A percentile compares a stretch with the other conserved stretches of the same genome.
These are phyloP conservation scores for Amphicarpaea edgeworthii DNA, from an alignment of 306 rosid genomes.

Conservation along the genomic window DNA sequence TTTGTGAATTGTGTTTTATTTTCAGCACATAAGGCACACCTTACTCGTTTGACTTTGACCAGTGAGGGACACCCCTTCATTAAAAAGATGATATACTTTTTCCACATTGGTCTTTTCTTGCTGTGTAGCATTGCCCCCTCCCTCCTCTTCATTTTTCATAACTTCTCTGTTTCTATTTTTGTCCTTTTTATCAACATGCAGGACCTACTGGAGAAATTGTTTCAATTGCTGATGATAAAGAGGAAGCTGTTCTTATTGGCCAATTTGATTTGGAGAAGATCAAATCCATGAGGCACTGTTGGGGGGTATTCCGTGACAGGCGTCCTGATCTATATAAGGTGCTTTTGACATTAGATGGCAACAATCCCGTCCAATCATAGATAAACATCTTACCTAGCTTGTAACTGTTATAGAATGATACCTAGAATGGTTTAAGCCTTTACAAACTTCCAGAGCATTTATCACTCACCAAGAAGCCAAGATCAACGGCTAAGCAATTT, in stretches of 20 bases:
- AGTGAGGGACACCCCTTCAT: conserved; percentile 18
- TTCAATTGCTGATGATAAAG: conserved; percentile 76
- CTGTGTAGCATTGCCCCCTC: neutral
- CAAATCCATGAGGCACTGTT: conserved; percentile 75
- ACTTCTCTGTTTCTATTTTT: conserved; percentile 21
- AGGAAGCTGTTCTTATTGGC: conserved; percentile 81
- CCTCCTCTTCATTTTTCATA: conserved; percentile 26
- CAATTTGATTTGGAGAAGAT: conserved; percentile 81
- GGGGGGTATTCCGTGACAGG: conserved; percentile 96
- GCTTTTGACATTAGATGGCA: conserved; percentile 72
- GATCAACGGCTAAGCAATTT: conserved; percentile 23
- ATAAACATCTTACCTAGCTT: neutral
- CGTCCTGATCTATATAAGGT: conserved; percentile 91
- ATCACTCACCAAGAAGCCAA: conserved; percentile 32
- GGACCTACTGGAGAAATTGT: conserved; percentile 96
- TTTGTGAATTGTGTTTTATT: conserved; percentile 28
- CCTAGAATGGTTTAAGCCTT: conserved; percentile 35
- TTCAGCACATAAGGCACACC: neutral
- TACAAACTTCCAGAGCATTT: conserved; percentile 34
- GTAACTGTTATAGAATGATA: conserved; percentile 43
- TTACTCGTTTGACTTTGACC: neutral
- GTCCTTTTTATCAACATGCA: conserved; percentile 45
- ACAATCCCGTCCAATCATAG: conserved; percentile 29
- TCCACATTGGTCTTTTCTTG: conserved; percentile 16
- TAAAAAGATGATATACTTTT: conserved; percentile 15